Conservation (phyloP, 805 yeast genomes). For the Lachancea nothofagi region DNA sequence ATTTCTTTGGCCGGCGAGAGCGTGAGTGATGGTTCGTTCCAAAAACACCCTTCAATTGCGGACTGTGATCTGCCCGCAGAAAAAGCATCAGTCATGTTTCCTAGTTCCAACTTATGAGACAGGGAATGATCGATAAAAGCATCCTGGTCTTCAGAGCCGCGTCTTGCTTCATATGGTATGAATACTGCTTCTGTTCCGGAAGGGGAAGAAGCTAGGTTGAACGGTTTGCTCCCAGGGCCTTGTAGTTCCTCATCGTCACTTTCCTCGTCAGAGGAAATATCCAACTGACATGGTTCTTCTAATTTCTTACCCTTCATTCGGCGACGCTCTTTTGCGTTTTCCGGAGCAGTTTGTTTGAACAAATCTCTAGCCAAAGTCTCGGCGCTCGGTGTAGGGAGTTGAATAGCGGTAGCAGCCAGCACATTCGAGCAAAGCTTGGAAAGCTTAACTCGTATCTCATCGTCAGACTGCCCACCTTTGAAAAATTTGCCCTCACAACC, state of each 20-base stretch:
- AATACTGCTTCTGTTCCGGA: background rate
- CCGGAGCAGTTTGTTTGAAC: background rate
- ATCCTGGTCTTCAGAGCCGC: background rate
- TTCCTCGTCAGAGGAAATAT: slow-evolving; percentile 7
- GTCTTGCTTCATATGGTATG: slow-evolving; percentile 1
- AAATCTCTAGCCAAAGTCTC: background rate
- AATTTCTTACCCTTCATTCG: background rate
- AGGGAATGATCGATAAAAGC: slow-evolving; percentile 5
- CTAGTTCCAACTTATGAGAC: too few species aligned
- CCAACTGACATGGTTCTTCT: slow-evolving; percentile 4
- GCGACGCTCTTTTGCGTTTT: background rate
- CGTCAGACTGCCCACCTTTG: slow-evolving; percentile 37
- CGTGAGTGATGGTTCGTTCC: background rate
- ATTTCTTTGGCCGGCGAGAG: slow-evolving; percentile 2
- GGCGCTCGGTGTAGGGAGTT: background rate
- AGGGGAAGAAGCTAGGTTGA: slow-evolving; percentile 7
- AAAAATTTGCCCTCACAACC: slow-evolving; percentile 79
- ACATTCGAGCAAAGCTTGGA: slow-evolving; percentile 6
- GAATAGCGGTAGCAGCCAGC: slow-evolving; percentile 1
- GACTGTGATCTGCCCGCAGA: background rate
- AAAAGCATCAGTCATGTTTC: too few species aligned
- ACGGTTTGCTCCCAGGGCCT: background rate
- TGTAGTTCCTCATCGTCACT: slow-evolving; percentile 1
- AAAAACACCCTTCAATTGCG: background rate
- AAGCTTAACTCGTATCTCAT: slow-evolving; percentile 21